A percentile compares a stretch with the other conserved stretches of the same genome.
phyloP scores from a whole-genome alignment of 768 basidiomycete species.

The Tephrocybe rancida region DNA sequence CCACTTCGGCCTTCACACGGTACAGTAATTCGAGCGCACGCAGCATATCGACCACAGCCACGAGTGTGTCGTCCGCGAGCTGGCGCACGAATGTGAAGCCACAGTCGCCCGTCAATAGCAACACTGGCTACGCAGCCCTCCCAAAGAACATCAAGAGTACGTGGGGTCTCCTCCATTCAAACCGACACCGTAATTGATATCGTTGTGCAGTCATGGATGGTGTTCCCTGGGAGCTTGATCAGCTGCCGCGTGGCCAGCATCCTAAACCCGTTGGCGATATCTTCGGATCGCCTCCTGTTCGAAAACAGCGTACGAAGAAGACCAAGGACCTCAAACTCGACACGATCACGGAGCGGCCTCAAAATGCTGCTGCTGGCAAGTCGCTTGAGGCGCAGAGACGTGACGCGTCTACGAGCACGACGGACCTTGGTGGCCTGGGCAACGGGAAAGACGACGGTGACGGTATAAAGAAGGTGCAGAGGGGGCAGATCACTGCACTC shows the following conservation, averaged over 20 bases:
- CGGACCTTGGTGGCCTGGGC: constrained; percentile 54
- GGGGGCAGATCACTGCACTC: constrained; percentile 85
- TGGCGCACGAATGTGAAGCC: constrained; percentile 62
- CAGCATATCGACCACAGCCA: constrained; percentile 80
- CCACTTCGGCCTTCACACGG: constrained; percentile 73
- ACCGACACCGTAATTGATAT: constrained; percentile 12
- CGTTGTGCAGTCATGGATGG: constrained; percentile 65
- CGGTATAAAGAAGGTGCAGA: constrained; percentile 77
- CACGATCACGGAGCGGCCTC: constrained; percentile 75
- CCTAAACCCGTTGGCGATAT: constrained; percentile 63
- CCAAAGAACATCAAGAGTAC: constrained; percentile 84
- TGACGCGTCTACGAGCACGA: constrained; percentile 77
- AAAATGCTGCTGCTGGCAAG: constrained; percentile 35
- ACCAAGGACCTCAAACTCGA: constrained; percentile 68
- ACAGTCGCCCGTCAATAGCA: constrained; percentile 25
- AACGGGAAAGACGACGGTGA: constrained; percentile 47
- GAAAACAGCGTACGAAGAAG: constrained; percentile 70
- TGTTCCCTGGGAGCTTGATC: constrained; percentile 73
- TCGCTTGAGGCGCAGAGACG: constrained; percentile 49
- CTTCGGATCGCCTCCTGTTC: constrained; percentile 60
- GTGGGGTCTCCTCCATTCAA: constrained; percentile 28
- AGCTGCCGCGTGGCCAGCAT: constrained; percentile 69
- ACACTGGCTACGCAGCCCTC: constrained; percentile 32
- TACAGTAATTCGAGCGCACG: constrained; percentile 77
- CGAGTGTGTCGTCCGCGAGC: constrained; percentile 73